phyloP scores from a whole-genome alignment of 208 protist species.

The Phytomonas sp. region DNA sequence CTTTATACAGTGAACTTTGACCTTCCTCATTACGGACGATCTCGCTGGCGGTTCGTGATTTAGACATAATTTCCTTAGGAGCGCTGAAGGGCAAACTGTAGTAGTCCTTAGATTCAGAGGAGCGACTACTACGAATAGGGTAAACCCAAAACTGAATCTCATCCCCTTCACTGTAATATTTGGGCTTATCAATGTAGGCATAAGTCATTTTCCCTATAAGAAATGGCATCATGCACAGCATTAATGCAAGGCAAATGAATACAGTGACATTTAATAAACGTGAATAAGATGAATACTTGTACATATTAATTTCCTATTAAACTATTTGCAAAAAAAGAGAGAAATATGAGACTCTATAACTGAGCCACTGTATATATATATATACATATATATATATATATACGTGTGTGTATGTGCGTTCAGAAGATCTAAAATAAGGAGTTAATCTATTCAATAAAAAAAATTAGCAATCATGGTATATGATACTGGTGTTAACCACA shows the following conservation, averaged over 20 bases:
- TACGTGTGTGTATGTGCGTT: neutral
- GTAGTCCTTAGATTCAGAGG: slow-evolving; percentile 29
- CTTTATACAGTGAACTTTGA: slow-evolving; percentile 63
- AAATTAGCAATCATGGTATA: neutral
- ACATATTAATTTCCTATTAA: slow-evolving; percentile 4
- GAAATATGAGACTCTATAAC: neutral
- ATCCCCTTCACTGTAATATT: slow-evolving; percentile 37
- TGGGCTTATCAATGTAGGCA: slow-evolving; percentile 17
- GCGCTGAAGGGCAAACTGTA: slow-evolving; percentile 63
- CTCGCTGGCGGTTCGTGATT: slow-evolving; percentile 56
- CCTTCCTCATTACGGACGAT: slow-evolving; percentile 75
- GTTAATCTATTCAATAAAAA: neutral
- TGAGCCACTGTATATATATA: slow-evolving; percentile 1
- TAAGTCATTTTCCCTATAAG: slow-evolving; percentile 1
- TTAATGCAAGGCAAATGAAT: neutral
- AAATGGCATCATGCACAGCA: neutral
- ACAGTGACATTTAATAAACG: neutral
- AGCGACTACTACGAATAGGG: slow-evolving; percentile 35
- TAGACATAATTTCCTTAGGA: slow-evolving; percentile 17
- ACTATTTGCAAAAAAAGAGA: neutral
- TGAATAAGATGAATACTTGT: neutral
- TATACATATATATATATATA: slow-evolving; percentile 8
- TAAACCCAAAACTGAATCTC: slow-evolving; percentile 51
- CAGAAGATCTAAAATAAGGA: neutral
- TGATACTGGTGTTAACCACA: neutral